A percentile compares a stretch with the other conserved stretches of the same genome.
Evolutionary conservation across 495 filamentous ascomycete genomes (phyloP).

Genomic region (Mycothermus thermophilus): DNA sequence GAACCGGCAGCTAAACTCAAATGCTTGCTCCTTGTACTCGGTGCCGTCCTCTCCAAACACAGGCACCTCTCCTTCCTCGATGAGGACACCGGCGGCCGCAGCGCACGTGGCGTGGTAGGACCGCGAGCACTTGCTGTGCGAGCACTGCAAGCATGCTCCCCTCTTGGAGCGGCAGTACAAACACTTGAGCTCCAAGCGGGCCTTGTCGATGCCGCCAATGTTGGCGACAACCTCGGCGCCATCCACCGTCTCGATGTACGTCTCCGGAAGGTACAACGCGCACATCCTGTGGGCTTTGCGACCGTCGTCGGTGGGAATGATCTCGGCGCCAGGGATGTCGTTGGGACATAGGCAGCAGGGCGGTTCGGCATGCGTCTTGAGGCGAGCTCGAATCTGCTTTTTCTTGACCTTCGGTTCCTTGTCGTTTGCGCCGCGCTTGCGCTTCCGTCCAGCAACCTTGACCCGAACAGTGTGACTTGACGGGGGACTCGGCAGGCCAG

Average conservation of each 20-base stretch:
- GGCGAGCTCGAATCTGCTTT: constrained; percentile 58
- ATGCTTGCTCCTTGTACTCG: constrained; percentile 76
- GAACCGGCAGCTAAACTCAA: constrained; percentile 87
- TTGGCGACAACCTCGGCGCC: constrained; percentile 58
- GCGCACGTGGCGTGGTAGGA: constrained; percentile 95
- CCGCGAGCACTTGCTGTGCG: constrained; percentile 81
- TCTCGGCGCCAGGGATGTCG: constrained; percentile 68
- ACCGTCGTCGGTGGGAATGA: constrained; percentile 79
- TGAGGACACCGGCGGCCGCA: constrained; percentile 75
- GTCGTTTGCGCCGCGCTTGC: constrained; percentile 24
- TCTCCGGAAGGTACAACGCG: constrained; percentile 83
- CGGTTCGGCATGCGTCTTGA: constrained; percentile 56
- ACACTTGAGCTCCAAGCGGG: constrained; percentile 80
- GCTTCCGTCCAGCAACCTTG: constrained; percentile 47
- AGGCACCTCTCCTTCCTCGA: constrained; percentile 70
- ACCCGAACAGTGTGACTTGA: constrained; percentile 29
- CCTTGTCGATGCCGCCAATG: constrained; percentile 69
- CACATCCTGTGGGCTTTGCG: constrained; percentile 80
- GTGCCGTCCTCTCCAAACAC: constrained; percentile 85
- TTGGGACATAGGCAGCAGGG: constrained; percentile 95
- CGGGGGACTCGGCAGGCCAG: constrained; percentile 63
- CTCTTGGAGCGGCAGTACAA: constrained; percentile 86
- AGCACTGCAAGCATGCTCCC: constrained; percentile 94
- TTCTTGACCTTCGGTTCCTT: constrained; percentile 38
- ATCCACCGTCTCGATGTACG: constrained; percentile 63